Evolutionary conservation across 192 early-diverging fungal genomes (phyloP).

Genomic region (Rhizophagus clarus): DNA sequence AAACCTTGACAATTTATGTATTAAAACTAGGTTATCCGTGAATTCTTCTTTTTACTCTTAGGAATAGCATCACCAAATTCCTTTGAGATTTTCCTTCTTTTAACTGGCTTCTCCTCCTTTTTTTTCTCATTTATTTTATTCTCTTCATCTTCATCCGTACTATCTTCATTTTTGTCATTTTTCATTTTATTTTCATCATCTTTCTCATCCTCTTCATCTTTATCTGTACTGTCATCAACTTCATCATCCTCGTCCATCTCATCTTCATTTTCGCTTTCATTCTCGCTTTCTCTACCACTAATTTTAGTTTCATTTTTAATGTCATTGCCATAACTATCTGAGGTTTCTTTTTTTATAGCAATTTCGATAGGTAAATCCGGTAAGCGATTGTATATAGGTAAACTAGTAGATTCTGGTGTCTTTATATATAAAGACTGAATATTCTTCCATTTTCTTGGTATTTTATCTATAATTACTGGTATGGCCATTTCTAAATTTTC

Average conservation of each 20-base stretch:
- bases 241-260: not conserved
- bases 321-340: no score
- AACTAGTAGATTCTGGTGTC: slow-evolving; percentile 70
- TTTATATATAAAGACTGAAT: slow-evolving; percentile 87
- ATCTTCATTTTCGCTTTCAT: not conserved
- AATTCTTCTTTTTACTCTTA: not conserved
- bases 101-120: not conserved
- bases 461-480: slow-evolving; percentile 59
- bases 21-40: not conserved
- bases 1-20: no score
- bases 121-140: not conserved
- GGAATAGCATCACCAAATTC: not conserved
- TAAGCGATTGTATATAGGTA: slow-evolving; percentile 78
- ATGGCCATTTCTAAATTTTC: slow-evolving; percentile 78
- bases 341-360: not conserved
- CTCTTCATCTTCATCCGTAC: not conserved
- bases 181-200: no score
- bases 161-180: no score
- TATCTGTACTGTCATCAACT: not conserved
- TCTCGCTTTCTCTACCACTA: not conserved
- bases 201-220: no score
- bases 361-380: not conserved
- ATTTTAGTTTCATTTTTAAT: no score
- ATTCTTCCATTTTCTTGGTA: slow-evolving; percentile 82
- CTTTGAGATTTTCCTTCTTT: not conserved